A percentile compares a stretch with the other conserved stretches of the same genome.
Conservation (phyloP, 371 early-diverging fungal species). For the Sporodiniella umbellata region DNA sequence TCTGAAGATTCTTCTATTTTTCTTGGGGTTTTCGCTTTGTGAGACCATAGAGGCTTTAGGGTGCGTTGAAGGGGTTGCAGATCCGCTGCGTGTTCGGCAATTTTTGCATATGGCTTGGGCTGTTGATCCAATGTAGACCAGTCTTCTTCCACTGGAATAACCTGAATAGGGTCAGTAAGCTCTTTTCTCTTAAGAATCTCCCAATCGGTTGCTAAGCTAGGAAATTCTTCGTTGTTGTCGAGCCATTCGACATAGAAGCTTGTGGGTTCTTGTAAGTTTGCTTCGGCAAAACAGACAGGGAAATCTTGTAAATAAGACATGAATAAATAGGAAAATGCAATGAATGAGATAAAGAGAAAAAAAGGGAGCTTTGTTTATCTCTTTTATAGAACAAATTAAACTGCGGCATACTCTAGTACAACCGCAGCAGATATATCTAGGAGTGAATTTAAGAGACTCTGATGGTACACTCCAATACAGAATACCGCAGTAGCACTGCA, state of each 20-base stretch:
- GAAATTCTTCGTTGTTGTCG: constrained; percentile 12
- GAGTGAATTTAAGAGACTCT: no score
- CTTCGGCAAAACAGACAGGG: constrained; percentile 17
- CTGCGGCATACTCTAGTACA: no score
- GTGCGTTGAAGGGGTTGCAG: constrained; percentile 4
- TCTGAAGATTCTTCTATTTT: no score
- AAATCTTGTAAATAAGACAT: constrained; percentile 11
- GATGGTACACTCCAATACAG: no score
- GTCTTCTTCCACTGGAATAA: constrained; percentile 3
- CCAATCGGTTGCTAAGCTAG: constrained; percentile 7
- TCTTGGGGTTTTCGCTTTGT: background rate
- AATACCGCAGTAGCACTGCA: no score
- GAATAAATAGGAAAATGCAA: no score
- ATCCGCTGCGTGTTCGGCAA: constrained; percentile 11
- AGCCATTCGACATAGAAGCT: constrained; percentile 14
- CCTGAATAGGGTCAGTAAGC: constrained; percentile 2
- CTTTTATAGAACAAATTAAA: no score
- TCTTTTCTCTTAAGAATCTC: constrained; percentile 17
- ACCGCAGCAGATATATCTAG: no score
- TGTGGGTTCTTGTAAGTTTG: background rate
- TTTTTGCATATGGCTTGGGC: constrained; percentile 8
- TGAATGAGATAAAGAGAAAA: no score
- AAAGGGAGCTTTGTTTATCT: no score
- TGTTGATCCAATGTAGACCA: constrained; percentile 11
- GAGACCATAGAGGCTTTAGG: constrained; percentile 7